Evolutionary conservation across 345 rosid species (phyloP), one percentile per base, ranked within the genome.

Genomic region (Eucalyptus virginea): DNA sequence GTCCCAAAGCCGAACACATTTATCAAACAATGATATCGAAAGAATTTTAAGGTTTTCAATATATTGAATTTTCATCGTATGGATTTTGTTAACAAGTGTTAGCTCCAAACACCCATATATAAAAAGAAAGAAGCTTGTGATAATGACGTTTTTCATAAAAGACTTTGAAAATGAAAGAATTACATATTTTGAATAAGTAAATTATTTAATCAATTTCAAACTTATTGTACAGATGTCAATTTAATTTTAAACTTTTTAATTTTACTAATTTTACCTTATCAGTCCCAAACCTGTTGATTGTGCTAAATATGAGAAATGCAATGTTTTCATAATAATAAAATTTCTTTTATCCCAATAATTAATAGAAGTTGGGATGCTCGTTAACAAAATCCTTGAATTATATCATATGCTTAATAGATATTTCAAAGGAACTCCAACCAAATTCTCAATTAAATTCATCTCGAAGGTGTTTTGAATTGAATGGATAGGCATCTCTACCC

Each of bases 241-340:
- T 60, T 6, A 9, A 28, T 5, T 5, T 9, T 26, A 26, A 52
- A 3, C 0, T 19, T 58, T 58, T 28, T 0, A 26, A 60, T 26
- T 60, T 60, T 60, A 1, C 1, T 6, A 11, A 11, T 60, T 60
- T 60, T 19, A 21, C 26, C 56, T 21, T 21, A 52, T 52, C 24
- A 8, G 4, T 52, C 58, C 11, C 58, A 21, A 19, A 21, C 58
- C 2, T 0, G 1, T 52, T 52, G 58, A 52, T 18, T 3, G 14
- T 32, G 81, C 42, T 17, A 19, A 72, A 37, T 11, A 72, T 0
- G 5, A 19, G 45, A 19, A 77, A 37, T 24, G 1, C 1, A 1
- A 37, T 19, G 47, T 19, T 72, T 19, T 18, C 28, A 11, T 77
- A 77, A 77, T 21, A 44, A 37, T 12, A 11, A 37, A 65, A 72